Evolutionary conservation across 2,329 filamentous ascomycete genomes (phyloP), one percentile per base, ranked within the genome.

Genomic region (Botryosphaeria dothidea): DNA sequence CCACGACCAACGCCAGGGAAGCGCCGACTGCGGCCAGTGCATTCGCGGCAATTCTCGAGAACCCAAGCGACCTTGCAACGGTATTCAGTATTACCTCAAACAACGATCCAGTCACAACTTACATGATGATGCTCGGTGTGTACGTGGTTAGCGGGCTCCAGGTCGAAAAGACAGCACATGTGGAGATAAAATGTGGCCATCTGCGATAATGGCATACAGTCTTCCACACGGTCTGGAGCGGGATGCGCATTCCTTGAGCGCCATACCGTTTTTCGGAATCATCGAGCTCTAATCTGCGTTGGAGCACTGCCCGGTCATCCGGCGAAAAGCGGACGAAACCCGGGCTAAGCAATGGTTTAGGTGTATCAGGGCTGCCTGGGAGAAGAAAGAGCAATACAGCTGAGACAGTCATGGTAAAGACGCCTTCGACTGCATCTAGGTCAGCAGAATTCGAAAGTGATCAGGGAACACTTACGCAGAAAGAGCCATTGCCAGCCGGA

Each of bases 61-160:
- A 84, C 0, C 83, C 82, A 0, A 84, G 73, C 1, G 78, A 72
- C 43, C 43, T 62, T 29, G 29, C n/a, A n/a, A 17, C 2, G 38
- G 6, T 38, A 19, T 49, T 6, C 49, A 29, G 4, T 17, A 31
- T 8, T 1, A 8, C 15, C 21, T 2, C 21, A 25, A 19, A 6
- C 27, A n/a, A 23, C 11, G 27, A 23, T 21, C n/a, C n/a, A 21
- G 17, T 6, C 52, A n/a, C 5, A 27, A 36, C 13, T 6, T 25
- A 62, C 67, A 71, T 70, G 52, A 72, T 71, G 65, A 83, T 81
- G 2, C 78, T 78, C 0, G 82, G 83, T 0, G 82, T 84, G 66
- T 84, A 85, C 0, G 82, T 84, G 0, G 80, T 85, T 9, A 85
- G 69, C 0, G 83, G 81, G 8, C 80, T 81, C 82, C 83, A 85